Conservation (phyloP, 2,329 filamentous ascomycete genomes). For the Fusarium sublunatum region DNA sequence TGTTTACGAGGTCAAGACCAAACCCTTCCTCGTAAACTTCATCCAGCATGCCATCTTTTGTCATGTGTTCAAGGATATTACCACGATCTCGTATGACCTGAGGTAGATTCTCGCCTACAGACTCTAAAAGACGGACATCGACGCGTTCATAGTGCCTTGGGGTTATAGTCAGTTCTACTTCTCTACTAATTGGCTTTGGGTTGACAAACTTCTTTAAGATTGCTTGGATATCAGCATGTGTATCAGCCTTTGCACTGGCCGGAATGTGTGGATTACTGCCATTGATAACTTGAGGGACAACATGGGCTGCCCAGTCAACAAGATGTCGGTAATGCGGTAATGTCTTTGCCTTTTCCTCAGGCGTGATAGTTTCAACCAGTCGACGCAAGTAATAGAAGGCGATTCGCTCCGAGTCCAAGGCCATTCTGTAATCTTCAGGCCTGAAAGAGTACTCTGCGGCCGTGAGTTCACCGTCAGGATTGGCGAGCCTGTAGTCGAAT, state of each 20-base stretch:
- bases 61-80: slow-evolving; percentile 5
- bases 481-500: slow-evolving; percentile 1
- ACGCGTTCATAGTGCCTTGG: not conserved
- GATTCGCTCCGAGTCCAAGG: slow-evolving; percentile 1
- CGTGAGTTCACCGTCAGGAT: slow-evolving; percentile 3
- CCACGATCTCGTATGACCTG: not conserved
- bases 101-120: slow-evolving; percentile 5
- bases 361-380: not conserved
- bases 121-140: not conserved
- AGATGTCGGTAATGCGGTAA: not conserved
- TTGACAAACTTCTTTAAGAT: too few species aligned
- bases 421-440: not conserved
- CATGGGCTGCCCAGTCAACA: not conserved
- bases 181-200: too few species aligned
- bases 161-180: not conserved
- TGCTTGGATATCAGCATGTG: too few species aligned
- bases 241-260: too few species aligned
- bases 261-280: too few species aligned
- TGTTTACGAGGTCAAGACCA: not conserved
- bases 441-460: not conserved
- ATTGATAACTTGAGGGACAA: too few species aligned
- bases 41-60: slow-evolving; percentile 1
- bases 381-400: slow-evolving; percentile 6
- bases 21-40: not conserved
- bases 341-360: not conserved